Conservation (phyloP, 345 rosid genomes). For the Pistacia vera region DNA sequence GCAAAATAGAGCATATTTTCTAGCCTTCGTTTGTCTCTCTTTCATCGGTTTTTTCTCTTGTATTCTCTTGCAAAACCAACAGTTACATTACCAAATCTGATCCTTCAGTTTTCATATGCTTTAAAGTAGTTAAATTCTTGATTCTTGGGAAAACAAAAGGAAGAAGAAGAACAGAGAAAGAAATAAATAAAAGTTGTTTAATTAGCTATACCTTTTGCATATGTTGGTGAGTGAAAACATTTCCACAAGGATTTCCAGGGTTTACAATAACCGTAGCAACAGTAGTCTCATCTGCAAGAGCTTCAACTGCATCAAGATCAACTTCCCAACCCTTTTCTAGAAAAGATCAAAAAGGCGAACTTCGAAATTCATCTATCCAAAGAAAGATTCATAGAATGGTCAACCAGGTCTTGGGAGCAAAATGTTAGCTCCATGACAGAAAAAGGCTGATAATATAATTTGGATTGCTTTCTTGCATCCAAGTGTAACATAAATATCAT, state of each 20-base stretch:
- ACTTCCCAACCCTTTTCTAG: slow-evolving; percentile 73
- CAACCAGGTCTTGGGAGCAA: slow-evolving; percentile 68
- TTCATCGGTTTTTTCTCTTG: no score
- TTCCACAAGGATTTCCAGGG: slow-evolving; percentile 73
- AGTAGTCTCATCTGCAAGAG: slow-evolving; percentile 64
- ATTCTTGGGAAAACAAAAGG: no score
- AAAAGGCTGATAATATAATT: slow-evolving; percentile 40
- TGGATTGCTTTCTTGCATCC: slow-evolving; percentile 69
- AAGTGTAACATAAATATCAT: slow-evolving; percentile 47
- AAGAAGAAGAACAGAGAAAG: background rate
- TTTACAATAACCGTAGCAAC: slow-evolving; percentile 60
- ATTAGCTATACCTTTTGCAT: slow-evolving; percentile 42
- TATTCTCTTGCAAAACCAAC: no score
- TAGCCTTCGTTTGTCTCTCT: no score
- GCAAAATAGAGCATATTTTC: no score
- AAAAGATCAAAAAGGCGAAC: slow-evolving; percentile 63
- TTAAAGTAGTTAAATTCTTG: no score
- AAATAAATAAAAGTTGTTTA: background rate
- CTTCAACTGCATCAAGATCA: slow-evolving; percentile 57
- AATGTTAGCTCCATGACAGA: slow-evolving; percentile 60
- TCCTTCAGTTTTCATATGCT: no score
- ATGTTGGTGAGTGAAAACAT: slow-evolving; percentile 55
- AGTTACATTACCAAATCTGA: background rate
- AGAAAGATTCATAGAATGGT: slow-evolving; percentile 51
- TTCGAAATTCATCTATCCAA: slow-evolving; percentile 41